Conservation (phyloP, 2,329 filamentous ascomycete species). For the Lecanoromycetidae sp. region DNA sequence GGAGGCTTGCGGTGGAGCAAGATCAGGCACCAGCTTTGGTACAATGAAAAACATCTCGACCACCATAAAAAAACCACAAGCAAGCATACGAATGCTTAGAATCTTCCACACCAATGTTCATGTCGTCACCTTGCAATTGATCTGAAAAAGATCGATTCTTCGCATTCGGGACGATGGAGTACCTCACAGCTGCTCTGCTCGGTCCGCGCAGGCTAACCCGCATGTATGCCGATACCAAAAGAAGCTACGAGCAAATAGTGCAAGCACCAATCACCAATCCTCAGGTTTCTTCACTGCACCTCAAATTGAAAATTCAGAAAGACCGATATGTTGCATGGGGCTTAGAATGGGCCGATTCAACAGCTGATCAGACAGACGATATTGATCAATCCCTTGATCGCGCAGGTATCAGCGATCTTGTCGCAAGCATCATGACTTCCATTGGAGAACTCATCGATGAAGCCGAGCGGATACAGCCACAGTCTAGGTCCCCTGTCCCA, state of each 20-base stretch:
- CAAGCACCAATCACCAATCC: slow-evolving; percentile 34
- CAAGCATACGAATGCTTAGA: slow-evolving; percentile 9
- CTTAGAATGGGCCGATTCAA: slow-evolving; percentile 53
- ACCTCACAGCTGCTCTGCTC: slow-evolving; percentile 34
- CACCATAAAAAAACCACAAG: neutral
- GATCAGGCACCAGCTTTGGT: slow-evolving; percentile 15
- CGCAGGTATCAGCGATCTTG: slow-evolving; percentile 51
- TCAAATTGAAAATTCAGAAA: slow-evolving; percentile 51
- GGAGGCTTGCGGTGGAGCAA: neutral
- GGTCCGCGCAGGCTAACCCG: slow-evolving; percentile 43
- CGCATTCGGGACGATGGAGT: slow-evolving; percentile 29
- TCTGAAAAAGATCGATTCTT: neutral
- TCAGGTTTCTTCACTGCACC: slow-evolving; percentile 42
- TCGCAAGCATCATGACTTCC: slow-evolving; percentile 51
- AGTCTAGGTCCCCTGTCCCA: slow-evolving; percentile 17
- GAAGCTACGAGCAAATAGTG: slow-evolving; percentile 44
- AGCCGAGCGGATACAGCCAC: slow-evolving; percentile 44
- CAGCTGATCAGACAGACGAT: slow-evolving; percentile 42
- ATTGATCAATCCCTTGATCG: slow-evolving; percentile 52
- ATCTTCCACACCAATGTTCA: neutral
- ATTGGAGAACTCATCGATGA: slow-evolving; percentile 52
- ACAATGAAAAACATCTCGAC: slow-evolving; percentile 5
- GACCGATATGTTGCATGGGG: slow-evolving; percentile 54
- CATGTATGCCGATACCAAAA: slow-evolving; percentile 53
- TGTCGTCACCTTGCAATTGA: neutral